Conservation (phyloP, 2,329 filamentous ascomycete species). For the Aaosphaeria pasadenensis region DNA sequence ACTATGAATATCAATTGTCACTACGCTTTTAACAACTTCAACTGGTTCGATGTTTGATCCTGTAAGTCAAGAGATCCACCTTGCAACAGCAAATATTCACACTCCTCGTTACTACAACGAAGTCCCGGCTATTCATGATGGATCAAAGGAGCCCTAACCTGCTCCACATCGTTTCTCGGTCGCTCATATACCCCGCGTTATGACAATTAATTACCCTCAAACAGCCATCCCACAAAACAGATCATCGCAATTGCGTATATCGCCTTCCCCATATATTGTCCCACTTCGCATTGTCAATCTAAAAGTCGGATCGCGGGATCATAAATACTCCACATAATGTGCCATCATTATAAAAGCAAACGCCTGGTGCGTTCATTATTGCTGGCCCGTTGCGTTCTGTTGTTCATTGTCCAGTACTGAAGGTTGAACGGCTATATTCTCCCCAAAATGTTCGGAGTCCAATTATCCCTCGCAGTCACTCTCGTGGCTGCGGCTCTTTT, state of each 20-base stretch:
- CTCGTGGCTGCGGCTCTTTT: neutral
- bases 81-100: neutral
- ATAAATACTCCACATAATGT: neutral
- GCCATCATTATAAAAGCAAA: neutral
- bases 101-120: neutral
- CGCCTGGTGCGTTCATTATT: neutral
- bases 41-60: neutral
- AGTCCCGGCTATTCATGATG: neutral
- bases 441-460: neutral
- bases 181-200: neutral
- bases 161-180: neutral
- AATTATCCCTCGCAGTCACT: neutral
- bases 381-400: neutral
- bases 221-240: neutral
- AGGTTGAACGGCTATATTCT: neutral
- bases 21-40: too few relatives aligned
- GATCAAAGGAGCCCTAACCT: neutral
- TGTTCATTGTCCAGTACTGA: neutral
- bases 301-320: neutral
- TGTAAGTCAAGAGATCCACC: neutral
- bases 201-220: neutral
- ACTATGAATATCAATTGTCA: too few relatives aligned
- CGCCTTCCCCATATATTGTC: too few relatives aligned
- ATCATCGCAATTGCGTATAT: too few relatives aligned
- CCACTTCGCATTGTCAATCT: neutral